Conservation (phyloP, 116 monocot genomes). For the Papilionanthe hybrid region DNA sequence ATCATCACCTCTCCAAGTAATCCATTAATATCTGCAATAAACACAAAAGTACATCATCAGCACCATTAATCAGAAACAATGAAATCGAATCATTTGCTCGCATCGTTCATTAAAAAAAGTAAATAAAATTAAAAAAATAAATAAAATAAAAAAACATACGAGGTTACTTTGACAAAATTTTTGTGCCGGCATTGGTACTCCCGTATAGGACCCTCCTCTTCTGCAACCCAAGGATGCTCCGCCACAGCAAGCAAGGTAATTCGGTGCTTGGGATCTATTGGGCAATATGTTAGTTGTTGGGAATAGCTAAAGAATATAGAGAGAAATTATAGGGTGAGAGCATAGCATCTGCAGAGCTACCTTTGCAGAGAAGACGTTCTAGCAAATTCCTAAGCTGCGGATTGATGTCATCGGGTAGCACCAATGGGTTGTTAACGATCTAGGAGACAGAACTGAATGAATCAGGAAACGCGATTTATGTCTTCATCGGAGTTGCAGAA, state of each 20-base stretch:
- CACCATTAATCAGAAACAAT: too few species aligned
- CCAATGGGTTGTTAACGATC: slow-evolving; percentile 37
- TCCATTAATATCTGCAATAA: too few species aligned
- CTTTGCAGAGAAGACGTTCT: slow-evolving; percentile 53
- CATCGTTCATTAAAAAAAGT: too few species aligned
- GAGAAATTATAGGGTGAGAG: neutral
- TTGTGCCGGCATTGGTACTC: slow-evolving; percentile 28
- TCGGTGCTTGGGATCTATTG: slow-evolving; percentile 38
- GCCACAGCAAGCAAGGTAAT: slow-evolving; percentile 38
- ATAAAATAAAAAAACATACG: too few species aligned
- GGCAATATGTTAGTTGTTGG: neutral
- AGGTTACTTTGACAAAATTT: neutral
- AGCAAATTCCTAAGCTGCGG: slow-evolving; percentile 40
- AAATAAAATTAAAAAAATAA: too few species aligned
- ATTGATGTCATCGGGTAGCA: slow-evolving; percentile 32
- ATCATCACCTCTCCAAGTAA: too few species aligned
- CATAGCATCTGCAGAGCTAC: slow-evolving; percentile 9
- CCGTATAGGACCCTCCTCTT: slow-evolving; percentile 37
- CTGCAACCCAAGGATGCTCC: slow-evolving; percentile 46
- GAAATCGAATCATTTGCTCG: too few species aligned
- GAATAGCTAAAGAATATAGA: neutral
- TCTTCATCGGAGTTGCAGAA: neutral
- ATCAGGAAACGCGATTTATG: neutral
- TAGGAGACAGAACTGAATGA: neutral
- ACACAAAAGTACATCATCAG: too few species aligned